Evolutionary conservation across 768 basidiomycete genomes (phyloP).

Genomic region (Tulasnella sp.): DNA sequence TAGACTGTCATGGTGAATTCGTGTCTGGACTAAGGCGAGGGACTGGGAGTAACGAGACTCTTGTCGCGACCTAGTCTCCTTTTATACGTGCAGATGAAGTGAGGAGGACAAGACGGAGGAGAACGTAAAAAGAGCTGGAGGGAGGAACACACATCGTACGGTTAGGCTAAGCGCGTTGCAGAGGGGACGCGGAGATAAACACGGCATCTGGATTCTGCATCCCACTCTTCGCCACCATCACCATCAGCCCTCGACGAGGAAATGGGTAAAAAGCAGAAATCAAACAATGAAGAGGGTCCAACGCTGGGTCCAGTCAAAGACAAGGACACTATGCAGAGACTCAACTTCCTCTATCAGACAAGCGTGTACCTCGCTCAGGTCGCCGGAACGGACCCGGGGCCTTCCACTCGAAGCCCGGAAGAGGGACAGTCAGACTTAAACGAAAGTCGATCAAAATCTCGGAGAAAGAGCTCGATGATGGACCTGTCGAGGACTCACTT

Average conservation of each 20-base stretch:
- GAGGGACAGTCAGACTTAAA: slow-evolving; percentile 22
- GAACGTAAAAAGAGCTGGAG: not conserved
- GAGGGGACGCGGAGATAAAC: not conserved
- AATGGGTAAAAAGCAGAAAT: slow-evolving; percentile 59
- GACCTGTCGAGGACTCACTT: slow-evolving; percentile 59
- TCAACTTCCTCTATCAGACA: slow-evolving; percentile 81
- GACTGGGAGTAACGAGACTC: not conserved
- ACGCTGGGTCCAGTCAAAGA: slow-evolving; percentile 41
- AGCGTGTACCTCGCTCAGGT: slow-evolving; percentile 45
- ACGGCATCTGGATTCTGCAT: not conserved
- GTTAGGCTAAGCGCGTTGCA: not conserved
- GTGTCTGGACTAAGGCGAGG: not conserved
- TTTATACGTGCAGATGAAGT: not conserved
- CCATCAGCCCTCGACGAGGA: not conserved
- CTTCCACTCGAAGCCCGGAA: not conserved
- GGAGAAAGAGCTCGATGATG: slow-evolving; percentile 7
- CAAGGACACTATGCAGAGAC: slow-evolving; percentile 66
- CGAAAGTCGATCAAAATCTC: slow-evolving; percentile 16
- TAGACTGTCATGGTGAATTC: slow-evolving; percentile 28
- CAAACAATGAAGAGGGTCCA: slow-evolving; percentile 36
- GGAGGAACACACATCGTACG: not conserved
- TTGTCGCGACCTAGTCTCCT: not conserved
- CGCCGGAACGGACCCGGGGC: slow-evolving; percentile 19
- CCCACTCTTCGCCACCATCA: not conserved
- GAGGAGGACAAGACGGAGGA: not conserved